Base-by-base conservation (phyloP, 2,329 filamentous ascomycete genomes). In the Cucurbitaria berberidis region DNA sequence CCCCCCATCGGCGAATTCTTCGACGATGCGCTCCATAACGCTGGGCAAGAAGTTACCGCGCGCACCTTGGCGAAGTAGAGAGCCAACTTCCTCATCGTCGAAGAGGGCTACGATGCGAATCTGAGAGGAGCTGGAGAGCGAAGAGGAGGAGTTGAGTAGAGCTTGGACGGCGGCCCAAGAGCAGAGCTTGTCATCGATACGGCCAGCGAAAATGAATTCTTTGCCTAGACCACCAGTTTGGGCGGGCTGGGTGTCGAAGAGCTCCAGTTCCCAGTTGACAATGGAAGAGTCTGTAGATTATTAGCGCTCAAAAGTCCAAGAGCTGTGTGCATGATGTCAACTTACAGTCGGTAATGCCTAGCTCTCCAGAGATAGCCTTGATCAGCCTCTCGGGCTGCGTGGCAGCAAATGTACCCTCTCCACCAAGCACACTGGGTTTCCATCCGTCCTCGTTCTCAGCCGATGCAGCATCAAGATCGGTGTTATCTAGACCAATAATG, bases 131-230 rank as follows among this genome's bases (percentile, higher is more conserved):
- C 79, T 73, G 1, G 83, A 78, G 36, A 70, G 62, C 75, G 80
- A 75, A 1, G 79, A 72, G 9, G 82, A 68, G 18, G 75, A 86
- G 44, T 88, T 86, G 24, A 97, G 81, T 0, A 99, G 86, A 3
- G 86, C 93, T 74, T 93, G 87, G 46, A 97, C 82, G 7, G 95
- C 93, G 7, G 92, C 86, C 87, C 91, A 98, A 27, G 90, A 96
- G 82, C 95, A 98, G 41, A 99, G 87, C 81, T 97, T 98, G 79
- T 99, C 95, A 73, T 99, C 95, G 63, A 98, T 95, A 48, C 95
- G 89, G 53, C 93, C 93, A 8, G 91, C 93, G 61, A 93, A 96
- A 76, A 99, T 96, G 74, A 99, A 89, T 66, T 98, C 93, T 73
- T 89, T 91, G 66, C 96, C 90, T 51, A 99, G 76, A 11, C 95